Base-by-base conservation (phyloP, 2,329 filamentous ascomycete species). In the Mariannaea elegans region DNA sequence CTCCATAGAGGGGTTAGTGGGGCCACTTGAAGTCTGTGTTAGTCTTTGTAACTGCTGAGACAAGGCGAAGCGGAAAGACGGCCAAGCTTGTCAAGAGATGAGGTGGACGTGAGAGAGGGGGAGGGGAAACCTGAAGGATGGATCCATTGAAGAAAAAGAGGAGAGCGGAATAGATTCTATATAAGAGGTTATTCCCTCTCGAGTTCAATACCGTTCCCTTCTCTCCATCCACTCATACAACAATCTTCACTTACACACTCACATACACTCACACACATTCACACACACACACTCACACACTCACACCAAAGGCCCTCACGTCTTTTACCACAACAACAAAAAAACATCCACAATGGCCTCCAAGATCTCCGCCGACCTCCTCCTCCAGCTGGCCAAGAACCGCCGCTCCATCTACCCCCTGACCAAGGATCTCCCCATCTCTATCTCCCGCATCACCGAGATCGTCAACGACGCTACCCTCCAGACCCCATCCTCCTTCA, bases 401-500 rank as follows among this genome's bases (percentile, higher is more conserved):
- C 90, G 91, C 74, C 90, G 91, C 77, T 84, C 86, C 73, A 78
- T 84, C 82, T 93, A 94, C 81, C 76, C 81, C 51, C 85, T 92
- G 58, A 84, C 81, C 81, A 89, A 90, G 78, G 78, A 85, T 62
- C 82, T 89, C 23, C 72, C 87, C 69, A 68, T 78, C 65, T 49
- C 71, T 32, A 81, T 83, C 67, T 76, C 79, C 55, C 82, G 84
- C 71, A 81, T 94, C 76, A 79, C 85, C 71, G 85, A 90, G 70
- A 86, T 94, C 72, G 84, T 88, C 75, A 79, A 82, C 75, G 76
- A 86, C 67, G 82, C 87, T 54, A 81, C 95, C 67, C 81, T 87
- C 60, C 83, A 93, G 75, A 83, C 90, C 2, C 94, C 94, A 39
- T 90, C 87, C 51, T 88, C 89, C 65, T 97, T 97, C 89, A 97